phyloP scores from a whole-genome alignment of 1,139 yeast genomes.

The Magnusiomyces suaveolens region DNA sequence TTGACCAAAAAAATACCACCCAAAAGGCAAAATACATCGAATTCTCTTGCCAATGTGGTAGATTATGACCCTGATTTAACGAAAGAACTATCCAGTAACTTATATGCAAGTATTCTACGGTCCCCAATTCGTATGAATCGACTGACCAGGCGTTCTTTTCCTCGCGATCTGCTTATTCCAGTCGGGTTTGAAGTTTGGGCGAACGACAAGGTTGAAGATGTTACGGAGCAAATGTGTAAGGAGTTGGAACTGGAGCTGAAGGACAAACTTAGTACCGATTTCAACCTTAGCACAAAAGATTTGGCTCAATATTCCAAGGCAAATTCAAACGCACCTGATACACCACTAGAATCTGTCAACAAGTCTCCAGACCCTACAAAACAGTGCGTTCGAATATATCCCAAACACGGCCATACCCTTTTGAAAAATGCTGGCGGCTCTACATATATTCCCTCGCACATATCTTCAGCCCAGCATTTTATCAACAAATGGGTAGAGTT shows the following conservation, averaged over 20 bases:
- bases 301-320: background rate
- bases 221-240: background rate
- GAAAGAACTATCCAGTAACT: slow-evolving; percentile 18
- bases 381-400: background rate
- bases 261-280: background rate
- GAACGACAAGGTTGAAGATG: background rate
- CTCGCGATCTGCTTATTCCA: slow-evolving; percentile 23
- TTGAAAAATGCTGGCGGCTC: background rate
- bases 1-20: background rate
- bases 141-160: slow-evolving; percentile 20
- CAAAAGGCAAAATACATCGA: background rate
- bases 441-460: background rate
- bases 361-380: background rate
- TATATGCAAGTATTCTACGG: slow-evolving; percentile 26
- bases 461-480: background rate
- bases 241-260: background rate
- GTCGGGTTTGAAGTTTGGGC: slow-evolving; percentile 19
- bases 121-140: slow-evolving; percentile 27
- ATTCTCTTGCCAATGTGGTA: background rate
- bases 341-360: background rate
- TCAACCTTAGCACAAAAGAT: background rate
- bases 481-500: background rate
- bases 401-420: background rate
- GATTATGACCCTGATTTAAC: slow-evolving; percentile 3
- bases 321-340: background rate